These are phyloP conservation scores for Pyronema domesticum DNA, from an alignment of 495 filamentous ascomycete species.

Conservation along the genomic window DNA sequence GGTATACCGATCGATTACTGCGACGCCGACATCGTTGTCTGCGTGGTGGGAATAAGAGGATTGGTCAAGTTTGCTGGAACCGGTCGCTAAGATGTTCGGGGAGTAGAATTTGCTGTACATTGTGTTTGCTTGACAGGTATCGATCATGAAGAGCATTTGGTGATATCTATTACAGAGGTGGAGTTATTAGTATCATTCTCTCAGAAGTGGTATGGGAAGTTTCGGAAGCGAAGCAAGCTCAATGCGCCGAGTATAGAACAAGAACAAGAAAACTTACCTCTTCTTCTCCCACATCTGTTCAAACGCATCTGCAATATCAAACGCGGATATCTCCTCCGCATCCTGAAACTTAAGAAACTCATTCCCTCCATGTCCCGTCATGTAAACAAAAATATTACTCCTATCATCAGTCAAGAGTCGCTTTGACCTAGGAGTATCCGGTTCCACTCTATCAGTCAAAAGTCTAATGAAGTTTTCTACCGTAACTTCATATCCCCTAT, in stretches of 20 bases:
- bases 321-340: slow-evolving; percentile 88
- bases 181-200: slow-evolving; percentile 1
- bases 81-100: slow-evolving; percentile 90
- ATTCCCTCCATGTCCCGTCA: slow-evolving; percentile 98
- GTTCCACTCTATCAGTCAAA: slow-evolving; percentile 77
- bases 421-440: slow-evolving; percentile 88
- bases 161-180: slow-evolving; percentile 38
- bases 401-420: slow-evolving; percentile 78
- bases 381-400: slow-evolving; percentile 93
- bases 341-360: slow-evolving; percentile 98
- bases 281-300: slow-evolving; percentile 99
- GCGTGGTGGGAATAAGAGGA: slow-evolving; percentile 93
- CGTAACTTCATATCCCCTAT: slow-evolving; percentile 93
- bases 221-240: background rate
- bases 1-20: slow-evolving; percentile 94
- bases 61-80: slow-evolving; percentile 81
- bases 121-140: slow-evolving; percentile 97
- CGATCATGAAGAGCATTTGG: slow-evolving; percentile 98
- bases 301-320: slow-evolving; percentile 92
- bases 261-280: slow-evolving; percentile 28
- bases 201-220: too few relatives aligned
- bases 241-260: background rate
- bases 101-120: slow-evolving; percentile 98
- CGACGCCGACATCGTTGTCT: slow-evolving; percentile 92
- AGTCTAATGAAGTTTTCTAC: slow-evolving; percentile 97